Base-by-base conservation (phyloP, 768 basidiomycete species). In the Hericium erinaceus region DNA sequence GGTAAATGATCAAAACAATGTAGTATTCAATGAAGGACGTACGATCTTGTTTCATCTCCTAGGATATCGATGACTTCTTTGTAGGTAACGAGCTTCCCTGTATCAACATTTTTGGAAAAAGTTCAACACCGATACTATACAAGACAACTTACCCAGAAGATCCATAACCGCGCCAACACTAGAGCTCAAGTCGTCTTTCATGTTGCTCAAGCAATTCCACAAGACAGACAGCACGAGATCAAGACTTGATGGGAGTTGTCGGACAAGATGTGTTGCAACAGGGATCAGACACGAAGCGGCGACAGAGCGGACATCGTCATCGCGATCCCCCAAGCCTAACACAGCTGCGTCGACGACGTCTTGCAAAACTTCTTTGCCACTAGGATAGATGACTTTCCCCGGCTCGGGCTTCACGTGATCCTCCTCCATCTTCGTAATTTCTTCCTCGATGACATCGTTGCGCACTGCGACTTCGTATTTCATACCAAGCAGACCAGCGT, bases 121-220 rank as follows among this genome's bases (percentile, higher is more conserved):
- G 50, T n/a, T 26, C 37, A 46, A 51, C 44, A 58, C 11, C 26
- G 52, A 56, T 63, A 44, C 18, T 26, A 64, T 5, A 46, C 20
- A 20, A 46, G 44, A 51, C 9, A 20, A 10, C 74, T 58, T 61
- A 93, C 94, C 90, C n/a, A 99, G 75, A 2, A 99, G 76, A 67
- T 97, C 94, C 97, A 99, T 98, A 24, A 98, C 93, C 10, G 91
- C 87, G 41, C 94, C 94, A 40, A 97, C 92, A 58, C 95, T 98
- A 54, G 93, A 98, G 61, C 93, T 92, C 2, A 99, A 72, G 64
- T 99, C 97, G 69, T 99, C 97, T 67, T 93, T 95, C 82, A 95
- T 92, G 64, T 92, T 89, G 24, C 81, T 81, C 39, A 99, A 73
- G 65, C 95, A 98, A 59, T 79, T 80, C 94, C 95, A 98, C 7